Percentiles rank a stretch among this genome's conserved stretches.
Evolutionary conservation across 192 early-diverging fungal species (phyloP).

Genomic region (Coemansia sp.): DNA sequence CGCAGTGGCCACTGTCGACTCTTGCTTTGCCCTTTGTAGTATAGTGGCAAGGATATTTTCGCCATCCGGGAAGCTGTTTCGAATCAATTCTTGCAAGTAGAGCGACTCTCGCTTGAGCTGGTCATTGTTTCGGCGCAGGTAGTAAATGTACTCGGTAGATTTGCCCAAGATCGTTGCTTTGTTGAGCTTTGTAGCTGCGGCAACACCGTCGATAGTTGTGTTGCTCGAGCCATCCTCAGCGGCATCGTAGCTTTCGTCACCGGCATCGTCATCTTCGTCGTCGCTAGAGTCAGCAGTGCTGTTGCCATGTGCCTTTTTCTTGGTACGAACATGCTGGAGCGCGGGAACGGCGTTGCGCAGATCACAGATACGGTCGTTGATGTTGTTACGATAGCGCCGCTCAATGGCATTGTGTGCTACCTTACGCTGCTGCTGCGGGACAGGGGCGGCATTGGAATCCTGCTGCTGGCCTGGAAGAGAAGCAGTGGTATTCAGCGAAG

Average conservation of each 20-base stretch:
- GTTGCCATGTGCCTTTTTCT: constrained; percentile 43
- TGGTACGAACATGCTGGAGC: constrained; percentile 58
- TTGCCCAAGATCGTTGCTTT: constrained; percentile 93
- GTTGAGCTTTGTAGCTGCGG: constrained; percentile 85
- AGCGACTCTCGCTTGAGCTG: constrained; percentile 42
- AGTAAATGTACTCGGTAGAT: constrained; percentile 88
- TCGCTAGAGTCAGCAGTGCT: constrained; percentile 53
- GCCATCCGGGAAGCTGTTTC: constrained; percentile 33
- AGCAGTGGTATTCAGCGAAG: neutral
- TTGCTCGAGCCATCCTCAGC: constrained; percentile 24
- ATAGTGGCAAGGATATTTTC: constrained; percentile 25
- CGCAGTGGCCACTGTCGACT: constrained; percentile 36
- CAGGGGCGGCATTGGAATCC: neutral
- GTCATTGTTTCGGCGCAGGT: constrained; percentile 51
- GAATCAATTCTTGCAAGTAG: constrained; percentile 40
- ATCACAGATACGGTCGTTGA: constrained; percentile 93
- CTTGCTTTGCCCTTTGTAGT: constrained; percentile 28
- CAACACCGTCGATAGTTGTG: constrained; percentile 75
- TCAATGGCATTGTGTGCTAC: constrained; percentile 96
- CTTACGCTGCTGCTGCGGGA: constrained; percentile 72
- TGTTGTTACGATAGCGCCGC: constrained; percentile 93
- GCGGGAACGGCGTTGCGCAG: constrained; percentile 86
- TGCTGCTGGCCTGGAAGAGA: neutral
- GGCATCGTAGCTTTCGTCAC: constrained; percentile 43
- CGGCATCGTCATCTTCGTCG: constrained; percentile 48